Percentiles rank a stretch among this genome's conserved stretches.
Evolutionary conservation across 1,284 basidiomycete species (phyloP).

Genomic region (Leccinum solheimii): DNA sequence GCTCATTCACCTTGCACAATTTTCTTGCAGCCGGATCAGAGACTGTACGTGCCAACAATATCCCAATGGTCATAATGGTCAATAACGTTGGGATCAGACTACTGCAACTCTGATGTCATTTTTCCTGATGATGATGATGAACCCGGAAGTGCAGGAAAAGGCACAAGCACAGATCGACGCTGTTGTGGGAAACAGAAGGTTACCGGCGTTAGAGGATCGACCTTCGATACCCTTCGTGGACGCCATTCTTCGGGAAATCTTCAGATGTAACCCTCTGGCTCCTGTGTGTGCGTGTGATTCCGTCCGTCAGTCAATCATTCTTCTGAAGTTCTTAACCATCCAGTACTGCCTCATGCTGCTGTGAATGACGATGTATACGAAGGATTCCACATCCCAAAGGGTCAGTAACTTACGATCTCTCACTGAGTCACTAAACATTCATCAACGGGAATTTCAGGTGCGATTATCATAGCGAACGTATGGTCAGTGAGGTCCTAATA

Average conservation of each 20-base stretch:
- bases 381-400: conserved; percentile 16
- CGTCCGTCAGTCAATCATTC: not conserved
- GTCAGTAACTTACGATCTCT: not conserved
- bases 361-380: conserved; percentile 14
- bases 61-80: not conserved
- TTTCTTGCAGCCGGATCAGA: conserved; percentile 13
- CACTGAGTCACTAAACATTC: not conserved
- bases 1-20: not conserved
- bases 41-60: conserved; percentile 8
- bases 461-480: conserved; percentile 10
- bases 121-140: conserved; percentile 37
- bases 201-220: conserved; percentile 26
- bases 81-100: not conserved
- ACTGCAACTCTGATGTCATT: conserved; percentile 24
- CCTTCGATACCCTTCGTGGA: conserved; percentile 34
- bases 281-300: conserved; percentile 16
- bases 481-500: conserved; percentile 1
- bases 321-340: not conserved
- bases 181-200: conserved; percentile 25
- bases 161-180: conserved; percentile 36
- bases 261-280: conserved; percentile 11
- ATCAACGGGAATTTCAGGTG: not conserved
- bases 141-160: conserved; percentile 33
- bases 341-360: conserved; percentile 13
- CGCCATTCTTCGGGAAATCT: conserved; percentile 31